phyloP scores from a whole-genome alignment of 1,284 basidiomycete genomes.

The Boletus mariae region DNA sequence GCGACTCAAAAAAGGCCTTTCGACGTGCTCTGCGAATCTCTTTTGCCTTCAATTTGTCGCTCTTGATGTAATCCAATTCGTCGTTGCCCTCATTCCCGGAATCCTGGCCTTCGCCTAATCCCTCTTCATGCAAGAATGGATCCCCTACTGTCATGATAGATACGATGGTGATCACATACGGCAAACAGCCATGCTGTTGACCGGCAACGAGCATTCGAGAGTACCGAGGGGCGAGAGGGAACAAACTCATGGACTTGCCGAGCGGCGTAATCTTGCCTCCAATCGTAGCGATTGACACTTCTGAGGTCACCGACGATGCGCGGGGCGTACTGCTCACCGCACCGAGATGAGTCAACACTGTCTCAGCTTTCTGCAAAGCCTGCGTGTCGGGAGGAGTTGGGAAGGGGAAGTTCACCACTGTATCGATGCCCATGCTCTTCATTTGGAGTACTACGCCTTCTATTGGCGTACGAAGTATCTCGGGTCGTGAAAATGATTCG shows the following conservation, averaged over 20 bases:
- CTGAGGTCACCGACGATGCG: constrained; percentile 22
- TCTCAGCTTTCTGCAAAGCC: constrained; percentile 80
- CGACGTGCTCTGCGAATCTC: constrained; percentile 64
- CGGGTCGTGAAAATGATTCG: constrained; percentile 81
- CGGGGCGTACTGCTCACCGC: constrained; percentile 58
- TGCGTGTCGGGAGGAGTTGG: constrained; percentile 91
- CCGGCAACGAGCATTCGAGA: constrained; percentile 94
- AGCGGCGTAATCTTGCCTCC: constrained; percentile 81
- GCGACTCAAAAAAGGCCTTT: constrained; percentile 77
- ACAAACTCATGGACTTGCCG: constrained; percentile 88
- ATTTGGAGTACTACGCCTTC: constrained; percentile 97
- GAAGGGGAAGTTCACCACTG: constrained; percentile 97
- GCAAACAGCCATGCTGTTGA: constrained; percentile 86
- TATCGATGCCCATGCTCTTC: constrained; percentile 99
- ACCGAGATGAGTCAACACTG: constrained; percentile 76
- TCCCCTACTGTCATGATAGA: constrained; percentile 94
- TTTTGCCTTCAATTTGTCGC: constrained; percentile 58
- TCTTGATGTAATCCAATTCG: constrained; percentile 54
- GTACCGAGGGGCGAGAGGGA: constrained; percentile 91
- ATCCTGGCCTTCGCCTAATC: constrained; percentile 45
- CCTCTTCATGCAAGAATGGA: constrained; percentile 88
- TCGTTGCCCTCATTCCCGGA: constrained; percentile 45
- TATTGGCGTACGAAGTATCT: constrained; percentile 94
- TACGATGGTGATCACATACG: constrained; percentile 90
- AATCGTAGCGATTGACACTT: constrained; percentile 22